phyloP scores from a whole-genome alignment of 2,329 filamentous ascomycete species.

The Thelonectria blattea region DNA sequence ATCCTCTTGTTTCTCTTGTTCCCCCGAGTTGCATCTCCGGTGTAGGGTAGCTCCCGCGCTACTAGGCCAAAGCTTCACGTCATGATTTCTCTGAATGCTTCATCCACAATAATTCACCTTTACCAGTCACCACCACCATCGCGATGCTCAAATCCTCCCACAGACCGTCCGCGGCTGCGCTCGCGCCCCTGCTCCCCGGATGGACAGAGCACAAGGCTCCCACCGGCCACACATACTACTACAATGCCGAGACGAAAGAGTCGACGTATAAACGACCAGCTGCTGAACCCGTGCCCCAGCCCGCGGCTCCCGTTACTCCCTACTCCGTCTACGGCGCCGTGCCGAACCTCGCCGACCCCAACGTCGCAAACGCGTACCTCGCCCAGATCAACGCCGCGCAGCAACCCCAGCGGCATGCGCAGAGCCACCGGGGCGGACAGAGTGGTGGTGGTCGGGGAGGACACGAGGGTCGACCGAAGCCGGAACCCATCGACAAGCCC shows the following conservation, averaged over 20 bases:
- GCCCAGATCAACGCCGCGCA: conserved; percentile 57
- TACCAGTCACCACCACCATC: too few relatives aligned
- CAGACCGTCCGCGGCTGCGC: conserved; percentile 56
- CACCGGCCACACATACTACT: conserved; percentile 86
- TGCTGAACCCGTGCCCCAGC: conserved; percentile 32
- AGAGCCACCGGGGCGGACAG: conserved; percentile 34
- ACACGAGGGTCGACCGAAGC: conserved; percentile 64
- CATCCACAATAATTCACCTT: neutral
- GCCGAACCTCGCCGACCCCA: conserved; percentile 58
- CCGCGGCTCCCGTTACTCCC: conserved; percentile 41
- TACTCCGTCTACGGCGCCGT: conserved; percentile 38
- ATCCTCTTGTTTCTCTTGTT: too few relatives aligned
- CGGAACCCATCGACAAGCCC: conserved; percentile 79
- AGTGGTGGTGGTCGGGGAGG: conserved; percentile 52
- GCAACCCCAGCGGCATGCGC: conserved; percentile 42
- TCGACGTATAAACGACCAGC: conserved; percentile 87
- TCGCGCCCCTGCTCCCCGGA: conserved; percentile 72
- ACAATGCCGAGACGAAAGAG: conserved; percentile 79
- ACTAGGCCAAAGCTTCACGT: conserved; percentile 23
- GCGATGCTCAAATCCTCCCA: conserved; percentile 81
- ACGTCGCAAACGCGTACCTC: conserved; percentile 65
- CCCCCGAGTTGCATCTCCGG: too few relatives aligned
- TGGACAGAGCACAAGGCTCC: conserved; percentile 96
- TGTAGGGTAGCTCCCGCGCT: conserved; percentile 22
- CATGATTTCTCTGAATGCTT: conserved; percentile 15